Evolutionary conservation across 768 basidiomycete genomes (phyloP).

Genomic region (Dictyophora rubrovolvata): DNA sequence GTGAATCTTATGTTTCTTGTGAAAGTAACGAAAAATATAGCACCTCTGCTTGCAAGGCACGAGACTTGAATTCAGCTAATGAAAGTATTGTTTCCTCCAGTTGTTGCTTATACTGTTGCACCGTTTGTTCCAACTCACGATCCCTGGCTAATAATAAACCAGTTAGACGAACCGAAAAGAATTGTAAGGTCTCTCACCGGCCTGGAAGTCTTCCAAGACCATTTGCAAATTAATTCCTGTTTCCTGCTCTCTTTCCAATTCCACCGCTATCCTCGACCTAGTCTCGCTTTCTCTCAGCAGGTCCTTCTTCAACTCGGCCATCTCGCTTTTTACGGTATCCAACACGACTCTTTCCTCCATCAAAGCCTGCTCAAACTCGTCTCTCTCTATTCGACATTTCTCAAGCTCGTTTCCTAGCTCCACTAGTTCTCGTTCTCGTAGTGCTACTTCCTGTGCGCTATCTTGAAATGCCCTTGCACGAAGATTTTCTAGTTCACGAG

Average conservation of each 20-base stretch:
- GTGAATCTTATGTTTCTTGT: constrained; percentile 1
- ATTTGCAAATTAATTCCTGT: constrained; percentile 79
- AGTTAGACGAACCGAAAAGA: constrained; percentile 8
- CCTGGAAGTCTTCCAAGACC: constrained; percentile 92
- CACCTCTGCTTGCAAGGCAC: constrained; percentile 83
- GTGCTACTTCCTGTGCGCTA: constrained; percentile 54
- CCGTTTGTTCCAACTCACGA: constrained; percentile 76
- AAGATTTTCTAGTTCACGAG: constrained; percentile 58
- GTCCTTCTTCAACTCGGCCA: constrained; percentile 50
- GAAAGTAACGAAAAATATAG: constrained; percentile 13
- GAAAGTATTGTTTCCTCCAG: constrained; percentile 59
- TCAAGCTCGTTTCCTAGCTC: constrained; percentile 84
- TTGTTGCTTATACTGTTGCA: constrained; percentile 72
- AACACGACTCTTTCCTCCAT: constrained; percentile 57
- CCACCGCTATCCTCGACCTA: constrained; percentile 41
- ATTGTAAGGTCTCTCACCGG: constrained; percentile 42
- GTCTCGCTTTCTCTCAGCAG: constrained; percentile 56
- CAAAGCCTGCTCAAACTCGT: constrained; percentile 55
- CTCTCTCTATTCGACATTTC: constrained; percentile 70
- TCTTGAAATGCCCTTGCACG: constrained; percentile 57
- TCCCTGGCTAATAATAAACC: constrained; percentile 66
- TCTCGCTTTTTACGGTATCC: constrained; percentile 56
- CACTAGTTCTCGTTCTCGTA: constrained; percentile 71
- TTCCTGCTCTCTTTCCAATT: constrained; percentile 60
- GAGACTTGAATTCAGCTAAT: constrained; percentile 83